Percentiles rank a stretch among this genome's conserved stretches.
These are phyloP conservation scores for Phyllosticta ampelicida DNA, from an alignment of 2,329 filamentous ascomycete species.

Conservation along the genomic window DNA sequence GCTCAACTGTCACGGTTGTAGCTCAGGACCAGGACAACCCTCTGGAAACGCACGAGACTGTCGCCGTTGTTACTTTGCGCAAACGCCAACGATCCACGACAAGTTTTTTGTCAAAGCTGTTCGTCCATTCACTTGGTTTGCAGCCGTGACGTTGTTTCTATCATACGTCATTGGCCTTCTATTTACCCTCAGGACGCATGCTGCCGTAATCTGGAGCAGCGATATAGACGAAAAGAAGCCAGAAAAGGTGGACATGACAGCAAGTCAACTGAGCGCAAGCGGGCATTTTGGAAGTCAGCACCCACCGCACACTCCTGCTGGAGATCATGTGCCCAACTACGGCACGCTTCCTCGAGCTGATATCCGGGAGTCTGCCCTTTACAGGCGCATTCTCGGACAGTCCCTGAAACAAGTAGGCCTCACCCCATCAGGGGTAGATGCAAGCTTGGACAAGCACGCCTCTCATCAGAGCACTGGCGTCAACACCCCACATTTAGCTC, in stretches of 20 bases:
- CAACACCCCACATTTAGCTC: constrained; percentile 25
- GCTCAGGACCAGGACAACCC: constrained; percentile 46
- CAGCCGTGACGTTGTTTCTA: constrained; percentile 73
- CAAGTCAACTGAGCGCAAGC: constrained; percentile 24
- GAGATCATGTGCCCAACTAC: constrained; percentile 16
- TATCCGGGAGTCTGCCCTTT: constrained; percentile 78
- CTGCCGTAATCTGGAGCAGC: constrained; percentile 91
- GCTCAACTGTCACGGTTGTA: constrained; percentile 64
- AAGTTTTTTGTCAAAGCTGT: constrained; percentile 86
- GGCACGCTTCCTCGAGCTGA: constrained; percentile 34
- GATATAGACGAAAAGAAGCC: constrained; percentile 48
- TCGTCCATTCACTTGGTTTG: constrained; percentile 84
- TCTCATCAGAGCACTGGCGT: constrained; percentile 15
- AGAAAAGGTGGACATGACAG: constrained; percentile 26
- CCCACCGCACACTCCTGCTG: not conserved
- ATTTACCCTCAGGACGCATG: constrained; percentile 92
- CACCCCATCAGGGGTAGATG: constrained; percentile 22
- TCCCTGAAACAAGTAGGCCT: constrained; percentile 77
- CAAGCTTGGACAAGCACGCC: not conserved
- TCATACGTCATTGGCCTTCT: constrained; percentile 90
- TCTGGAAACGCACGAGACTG: constrained; percentile 56
- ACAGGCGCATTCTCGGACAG: constrained; percentile 87
- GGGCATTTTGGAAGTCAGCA: constrained; percentile 18
- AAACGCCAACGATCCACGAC: constrained; percentile 72
- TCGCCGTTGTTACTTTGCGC: constrained; percentile 86